Base-by-base conservation (phyloP, 306 rosid species). In the Crotalaria pallida region DNA sequence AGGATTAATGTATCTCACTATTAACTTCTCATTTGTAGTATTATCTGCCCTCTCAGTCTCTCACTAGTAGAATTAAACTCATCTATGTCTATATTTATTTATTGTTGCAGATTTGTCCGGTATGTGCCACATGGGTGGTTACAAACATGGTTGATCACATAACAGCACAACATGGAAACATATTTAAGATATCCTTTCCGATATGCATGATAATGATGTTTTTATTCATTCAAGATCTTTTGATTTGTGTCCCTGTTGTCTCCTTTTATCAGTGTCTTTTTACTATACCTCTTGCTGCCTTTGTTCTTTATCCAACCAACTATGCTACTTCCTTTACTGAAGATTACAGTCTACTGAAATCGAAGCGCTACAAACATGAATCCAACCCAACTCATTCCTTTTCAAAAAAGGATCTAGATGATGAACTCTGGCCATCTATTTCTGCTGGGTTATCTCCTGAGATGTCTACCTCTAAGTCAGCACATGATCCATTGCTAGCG, bases 101-200 rank as follows among this genome's bases (percentile, higher is more conserved):
- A 55, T 73, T 4, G 58, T 49, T 85, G 81, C 89, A 90, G 96
- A 69, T 82, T 68, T 90, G 96, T 77, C 89, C 96, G 6, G 78
- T 90, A 58, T 90, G 94, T 47, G 69, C 79, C 18, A 22, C 77
- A 36, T 76, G 83, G 78, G 83, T 84, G 40, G 89, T 74, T 52
- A 74, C 66, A 69, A 70, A 86, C 71, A 79, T 90, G 77, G 84
- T 82, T 67, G 91, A 81, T 18, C 96, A 90, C 80, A 76, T 85
- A 80, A 71, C 88, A 26, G 76, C 75, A 51, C 93, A 84, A 43
- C 96, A 87, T 72, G 84, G 74, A 74, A 74, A 75, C 81, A 13
- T 85, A 53, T 71, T 80, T 58, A 69, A 79, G 83, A 89, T 90
- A 90, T 87, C 96, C 96, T 88, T 88, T 76, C 68, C 38, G 10